A percentile compares a stretch with the other conserved stretches of the same genome.
Evolutionary conservation across 805 yeast species (phyloP).

Genomic region (Maudiozyma bulderi): DNA sequence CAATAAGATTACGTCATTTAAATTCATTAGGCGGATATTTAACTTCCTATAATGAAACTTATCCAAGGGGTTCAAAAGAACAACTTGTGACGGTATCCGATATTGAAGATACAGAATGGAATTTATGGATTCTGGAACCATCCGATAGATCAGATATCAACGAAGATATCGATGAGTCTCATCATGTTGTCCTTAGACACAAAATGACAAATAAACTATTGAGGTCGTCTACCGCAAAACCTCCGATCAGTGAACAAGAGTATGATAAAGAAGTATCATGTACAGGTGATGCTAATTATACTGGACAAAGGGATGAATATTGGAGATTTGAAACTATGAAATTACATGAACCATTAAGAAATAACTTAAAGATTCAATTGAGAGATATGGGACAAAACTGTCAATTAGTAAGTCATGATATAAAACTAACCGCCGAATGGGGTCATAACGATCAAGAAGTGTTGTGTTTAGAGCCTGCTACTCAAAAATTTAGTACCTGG

Average conservation of each 20-base stretch:
- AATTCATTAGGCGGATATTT: conserved; percentile 66
- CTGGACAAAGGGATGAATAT: conserved; percentile 60
- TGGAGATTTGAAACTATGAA: conserved; percentile 46
- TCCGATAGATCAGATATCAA: conserved; percentile 10
- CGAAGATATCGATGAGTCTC: conserved; percentile 42
- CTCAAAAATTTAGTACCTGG: conserved; percentile 1
- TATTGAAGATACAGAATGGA: conserved; percentile 48
- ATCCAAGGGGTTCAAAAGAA: conserved; percentile 56
- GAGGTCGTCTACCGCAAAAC: conserved; percentile 58
- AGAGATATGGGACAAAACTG: conserved; percentile 62
- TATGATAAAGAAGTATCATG: conserved; percentile 78
- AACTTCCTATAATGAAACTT: conserved; percentile 62
- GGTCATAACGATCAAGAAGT: conserved; percentile 83
- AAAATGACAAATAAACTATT: conserved; percentile 55
- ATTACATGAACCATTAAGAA: conserved; percentile 37
- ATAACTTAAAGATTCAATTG: conserved; percentile 40
- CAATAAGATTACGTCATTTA: conserved; percentile 60
- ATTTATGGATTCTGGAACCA: conserved; percentile 64
- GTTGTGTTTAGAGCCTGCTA: conserved; percentile 67
- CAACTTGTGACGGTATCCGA: conserved; percentile 75
- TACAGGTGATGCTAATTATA: conserved; percentile 49
- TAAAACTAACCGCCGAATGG: conserved; percentile 69
- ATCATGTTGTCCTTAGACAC: conserved; percentile 60
- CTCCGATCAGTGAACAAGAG: conserved; percentile 86
- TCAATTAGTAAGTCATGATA: conserved; percentile 60